Conservation (phyloP, 768 basidiomycete genomes). For the Lactarius evosmus region DNA sequence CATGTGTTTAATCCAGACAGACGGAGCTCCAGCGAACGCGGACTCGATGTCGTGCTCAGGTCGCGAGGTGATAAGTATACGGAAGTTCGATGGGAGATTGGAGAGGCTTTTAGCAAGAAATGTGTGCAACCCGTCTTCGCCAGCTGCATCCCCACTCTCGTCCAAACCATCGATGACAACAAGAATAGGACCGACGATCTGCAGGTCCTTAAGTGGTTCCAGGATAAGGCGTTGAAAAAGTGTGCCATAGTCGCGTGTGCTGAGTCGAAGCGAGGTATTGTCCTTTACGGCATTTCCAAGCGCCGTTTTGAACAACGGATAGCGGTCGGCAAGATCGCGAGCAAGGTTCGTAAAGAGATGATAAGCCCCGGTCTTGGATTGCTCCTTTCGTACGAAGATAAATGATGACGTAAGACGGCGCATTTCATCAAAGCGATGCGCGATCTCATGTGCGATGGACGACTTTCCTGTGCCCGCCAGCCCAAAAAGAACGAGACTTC, state of each 20-base stretch:
- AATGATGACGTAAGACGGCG: neutral
- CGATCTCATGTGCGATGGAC: conserved; percentile 3
- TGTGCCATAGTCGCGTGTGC: neutral
- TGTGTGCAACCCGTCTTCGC: neutral
- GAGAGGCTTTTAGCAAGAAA: neutral
- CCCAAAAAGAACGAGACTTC: neutral
- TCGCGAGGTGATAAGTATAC: neutral
- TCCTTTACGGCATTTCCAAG: neutral
- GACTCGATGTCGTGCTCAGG: neutral
- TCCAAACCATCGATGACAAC: conserved; percentile 1
- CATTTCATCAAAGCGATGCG: neutral
- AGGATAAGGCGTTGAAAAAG: neutral
- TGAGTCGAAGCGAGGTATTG: neutral
- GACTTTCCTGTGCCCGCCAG: neutral
- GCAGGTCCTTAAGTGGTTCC: neutral
- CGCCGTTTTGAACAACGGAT: neutral
- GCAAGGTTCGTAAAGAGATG: neutral
- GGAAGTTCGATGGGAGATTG: neutral
- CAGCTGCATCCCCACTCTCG: neutral
- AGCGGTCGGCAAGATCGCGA: neutral
- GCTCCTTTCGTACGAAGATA: neutral
- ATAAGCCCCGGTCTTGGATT: neutral
- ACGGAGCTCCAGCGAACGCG: no score
- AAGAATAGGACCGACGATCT: neutral
- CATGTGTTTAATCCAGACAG: no score